Base-by-base conservation (phyloP, 495 filamentous ascomycete genomes). In the Lophiotrema nucula region DNA sequence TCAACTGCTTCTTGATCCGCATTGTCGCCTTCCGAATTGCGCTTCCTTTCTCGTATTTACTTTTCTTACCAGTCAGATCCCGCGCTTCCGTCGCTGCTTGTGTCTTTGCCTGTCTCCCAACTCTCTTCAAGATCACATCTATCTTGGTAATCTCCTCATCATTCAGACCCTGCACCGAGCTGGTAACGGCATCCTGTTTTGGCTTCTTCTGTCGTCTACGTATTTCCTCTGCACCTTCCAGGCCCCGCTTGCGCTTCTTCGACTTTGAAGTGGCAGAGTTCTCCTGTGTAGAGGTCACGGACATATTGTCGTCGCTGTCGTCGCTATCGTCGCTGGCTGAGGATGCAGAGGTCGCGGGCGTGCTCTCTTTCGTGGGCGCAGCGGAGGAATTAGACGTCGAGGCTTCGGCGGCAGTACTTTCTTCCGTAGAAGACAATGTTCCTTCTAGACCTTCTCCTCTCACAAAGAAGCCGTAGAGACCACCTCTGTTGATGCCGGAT, bases 381-480 rank as follows among this genome's bases (percentile, higher is more conserved):
- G 46, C 31, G 10, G 61, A 35, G n/a, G 55, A 39, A 38, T 35
- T 28, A 8, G 31, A 35, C 39, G 18, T 11, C 18, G 49, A 24
- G 26, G 33, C 22, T 37, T 55, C 62, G 25, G 52, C 45, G 6
- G 47, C 27, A 21, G 54, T 58, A 49, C 35, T 55, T 22, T 56
- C 50, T 21, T 57, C 62, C 1, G 51, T 52, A 37, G 21, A 50
- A n/a, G 28, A 64, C 22, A 87, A 67, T 3, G 88, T 91, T 11
- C 91, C 90, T n/a, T 74, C 73, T 50, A 95, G 71, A 33, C 78
- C 72, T 53, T 88, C 83, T 16, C 91, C 91, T 53, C 79, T 78
- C 11, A 95, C 88, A 69, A 96, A 96, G 53, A 79, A 83, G 15
- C 85, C 81, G 70, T 96, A 96, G 4, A 96, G 75, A 24, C 89